Evolutionary conservation across 148 eudicot species (phyloP), one percentile per base, ranked within the genome.

Genomic region (Pouteria glomerata): DNA sequence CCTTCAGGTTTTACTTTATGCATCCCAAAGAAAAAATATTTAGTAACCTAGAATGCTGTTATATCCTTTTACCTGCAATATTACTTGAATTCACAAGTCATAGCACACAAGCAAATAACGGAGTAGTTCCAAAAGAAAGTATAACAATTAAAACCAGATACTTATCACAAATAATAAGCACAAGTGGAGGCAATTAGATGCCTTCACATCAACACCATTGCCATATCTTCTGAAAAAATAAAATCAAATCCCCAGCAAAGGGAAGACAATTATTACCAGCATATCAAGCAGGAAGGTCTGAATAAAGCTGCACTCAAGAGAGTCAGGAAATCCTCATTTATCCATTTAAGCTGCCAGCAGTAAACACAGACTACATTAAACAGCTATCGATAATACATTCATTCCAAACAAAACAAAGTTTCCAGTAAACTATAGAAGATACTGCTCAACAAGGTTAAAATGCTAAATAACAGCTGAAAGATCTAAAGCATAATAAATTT

Each of bases 291-390:
- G 91, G 82, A 87, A 86, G 80, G 81, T 80, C 92, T 79, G 90
- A 88, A 87, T 66, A 83, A 84, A 87, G 80, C 74, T 76, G 88
- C 89, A 86, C 83, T 81, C 89, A 88, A 85, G 80, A 85, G 81
- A 85, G 77, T 90, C 90, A 86, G 87, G 85, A 85, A 87, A 92
- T 85, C 92, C 86, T 85, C 91, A 84, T 85, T 76, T 79, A 86
- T 89, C 89, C 91, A 88, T 84, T 83, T 85, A 86, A 91, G 89
- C 98, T 91, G 98, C 93, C 90, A 91, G 85, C 90, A 89, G 88
- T 80, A 91, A 87, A 94, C 83, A 91, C 78, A 84, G 85, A 81
- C 74, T 57, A 83, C 79, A 94, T 94, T 86, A 94, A 94, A 74
- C 66, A 78, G 68, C 81, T 74, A 87, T 78, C 55, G 77, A 85